Base-by-base conservation (phyloP, 23 red algal species). In the Gracilaria caudata region DNA sequence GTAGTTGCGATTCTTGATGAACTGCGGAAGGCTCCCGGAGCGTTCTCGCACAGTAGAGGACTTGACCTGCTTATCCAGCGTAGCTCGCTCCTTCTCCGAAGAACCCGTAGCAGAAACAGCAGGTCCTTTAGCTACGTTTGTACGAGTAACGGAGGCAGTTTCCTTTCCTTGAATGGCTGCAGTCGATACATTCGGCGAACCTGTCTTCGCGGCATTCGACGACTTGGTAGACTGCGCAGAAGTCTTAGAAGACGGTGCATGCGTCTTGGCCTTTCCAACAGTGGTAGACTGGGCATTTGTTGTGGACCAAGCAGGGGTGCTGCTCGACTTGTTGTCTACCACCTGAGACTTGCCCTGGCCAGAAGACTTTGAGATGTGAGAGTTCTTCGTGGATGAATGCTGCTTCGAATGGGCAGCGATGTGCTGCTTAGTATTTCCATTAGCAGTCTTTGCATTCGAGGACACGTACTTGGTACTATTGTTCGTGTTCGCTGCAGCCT, bases 1-100 rank as follows among this genome's bases (percentile, higher is more conserved):
- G 29, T 55, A 51, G 24, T 68, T 63, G 26, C 85, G 85, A 23
- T 38, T 72, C 73, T 89, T 89, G 38, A 78, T 57, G 43, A 89
- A 60, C 32, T 78, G 74, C 35, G 85, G 85, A 34, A 89, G 24
- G 39, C 56, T 89, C 36, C 72, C 85, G 9, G 70, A 46, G 39
- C 70, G 70, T 17, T 75, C 70, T 46, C 74, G 70, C 70, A 51
- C 23, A 4, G 38, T 25, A 21, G 57, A 38, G 2, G 80, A 17
- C 45, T 89, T 89, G 36, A 29, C 23, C 16, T 89, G 68, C 59
- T 89, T 89, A 0, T 89, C 85, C 17, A 54, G 20, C 13, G 75
- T n/a, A 3, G 68, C 43, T 11, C 74, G 71, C 56, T 89, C 85
- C 72, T 68, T 89, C 12, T 86, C 82, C 14, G 64, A 21, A 46